These are phyloP conservation scores for Erodium trifolium DNA, from an alignment of 441 rosid genomes.

Conservation along the genomic window DNA sequence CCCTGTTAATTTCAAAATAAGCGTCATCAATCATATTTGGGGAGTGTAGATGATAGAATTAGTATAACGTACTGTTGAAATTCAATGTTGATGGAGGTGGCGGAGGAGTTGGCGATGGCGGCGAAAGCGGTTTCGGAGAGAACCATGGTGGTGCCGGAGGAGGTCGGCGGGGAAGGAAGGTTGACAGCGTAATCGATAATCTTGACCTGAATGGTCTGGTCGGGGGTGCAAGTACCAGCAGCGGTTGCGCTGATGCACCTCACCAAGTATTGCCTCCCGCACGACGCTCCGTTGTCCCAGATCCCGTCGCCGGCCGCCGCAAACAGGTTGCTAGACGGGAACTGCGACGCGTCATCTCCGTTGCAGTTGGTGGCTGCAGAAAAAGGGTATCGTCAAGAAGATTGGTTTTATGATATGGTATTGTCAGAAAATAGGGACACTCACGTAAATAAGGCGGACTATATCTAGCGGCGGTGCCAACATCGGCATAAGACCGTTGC, in stretches of 20 bases:
- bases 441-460: conserved; percentile 48
- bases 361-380: conserved; percentile 37
- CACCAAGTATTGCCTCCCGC: conserved; percentile 53
- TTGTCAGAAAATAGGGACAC: no score
- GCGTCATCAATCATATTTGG: no score
- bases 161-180: conserved; percentile 19
- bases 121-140: conserved; percentile 43
- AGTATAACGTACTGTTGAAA: conserved; percentile 34
- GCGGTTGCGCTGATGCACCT: conserved; percentile 48
- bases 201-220: conserved; percentile 38
- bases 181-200: conserved; percentile 37
- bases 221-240: conserved; percentile 29
- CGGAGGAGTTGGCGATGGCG: conserved; percentile 31
- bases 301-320: conserved; percentile 60
- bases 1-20: no score
- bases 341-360: conserved; percentile 33
- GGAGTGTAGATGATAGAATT: no score
- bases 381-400: not conserved
- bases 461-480: conserved; percentile 47
- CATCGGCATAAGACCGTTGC: conserved; percentile 24
- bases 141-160: conserved; percentile 33
- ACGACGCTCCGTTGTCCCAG: conserved; percentile 64
- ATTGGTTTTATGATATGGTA: no score
- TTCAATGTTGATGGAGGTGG: conserved; percentile 35
- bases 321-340: conserved; percentile 48